phyloP scores from a whole-genome alignment of 2,329 filamentous ascomycete genomes.

The Parascedosporium putredinis region DNA sequence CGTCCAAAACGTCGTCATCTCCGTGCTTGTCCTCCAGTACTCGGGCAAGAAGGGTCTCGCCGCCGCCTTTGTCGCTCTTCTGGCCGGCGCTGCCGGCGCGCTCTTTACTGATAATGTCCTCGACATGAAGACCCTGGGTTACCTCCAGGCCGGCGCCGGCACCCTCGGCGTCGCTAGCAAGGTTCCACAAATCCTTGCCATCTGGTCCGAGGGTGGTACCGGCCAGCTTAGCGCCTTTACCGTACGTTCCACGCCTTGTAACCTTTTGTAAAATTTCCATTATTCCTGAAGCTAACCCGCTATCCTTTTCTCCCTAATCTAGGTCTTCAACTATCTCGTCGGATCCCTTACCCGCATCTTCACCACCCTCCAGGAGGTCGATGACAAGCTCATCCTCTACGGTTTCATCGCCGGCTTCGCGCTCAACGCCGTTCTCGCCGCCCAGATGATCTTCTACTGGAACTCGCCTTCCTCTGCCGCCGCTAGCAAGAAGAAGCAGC shows the following conservation, averaged over 20 bases:
- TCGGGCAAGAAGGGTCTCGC: constrained; percentile 57
- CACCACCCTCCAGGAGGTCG: constrained; percentile 93
- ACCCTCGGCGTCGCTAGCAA: constrained; percentile 80
- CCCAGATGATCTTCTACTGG: constrained; percentile 96
- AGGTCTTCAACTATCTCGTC: constrained; percentile 97
- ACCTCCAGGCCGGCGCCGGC: constrained; percentile 77
- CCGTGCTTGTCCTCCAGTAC: constrained; percentile 76
- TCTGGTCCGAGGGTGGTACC: constrained; percentile 76
- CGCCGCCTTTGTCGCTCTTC: constrained; percentile 65
- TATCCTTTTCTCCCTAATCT: too few species aligned
- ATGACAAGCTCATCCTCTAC: constrained; percentile 92
- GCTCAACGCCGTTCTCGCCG: constrained; percentile 78
- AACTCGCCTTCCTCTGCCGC: constrained; percentile 50
- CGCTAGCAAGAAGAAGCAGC: too few species aligned
- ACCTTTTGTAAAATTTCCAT: too few species aligned
- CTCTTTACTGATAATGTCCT: constrained; percentile 60
- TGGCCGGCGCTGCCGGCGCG: constrained; percentile 59
- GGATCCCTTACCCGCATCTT: constrained; percentile 93
- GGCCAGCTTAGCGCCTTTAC: constrained; percentile 95
- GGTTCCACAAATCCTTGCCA: constrained; percentile 81
- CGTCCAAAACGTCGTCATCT: constrained; percentile 84
- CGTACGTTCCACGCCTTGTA: constrained; percentile 35
- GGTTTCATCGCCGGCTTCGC: constrained; percentile 83
- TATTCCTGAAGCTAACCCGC: too few species aligned
- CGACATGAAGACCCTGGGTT: constrained; percentile 55